phyloP scores from a whole-genome alignment of 805 yeast species.

The Candida adriatica region DNA sequence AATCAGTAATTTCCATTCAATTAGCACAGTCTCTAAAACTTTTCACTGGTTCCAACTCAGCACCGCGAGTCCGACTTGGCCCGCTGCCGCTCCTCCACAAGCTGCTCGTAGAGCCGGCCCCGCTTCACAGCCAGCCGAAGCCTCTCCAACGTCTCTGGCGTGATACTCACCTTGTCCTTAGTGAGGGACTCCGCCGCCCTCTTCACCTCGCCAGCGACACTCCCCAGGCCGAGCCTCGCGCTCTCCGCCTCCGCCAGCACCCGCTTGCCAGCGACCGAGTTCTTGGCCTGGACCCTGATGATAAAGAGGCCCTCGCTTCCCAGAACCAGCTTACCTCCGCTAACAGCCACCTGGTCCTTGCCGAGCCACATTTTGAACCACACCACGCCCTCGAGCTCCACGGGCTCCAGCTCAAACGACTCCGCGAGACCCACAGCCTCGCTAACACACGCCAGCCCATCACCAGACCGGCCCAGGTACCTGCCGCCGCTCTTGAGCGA shows the following conservation, averaged over 20 bases:
- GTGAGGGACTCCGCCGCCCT: conserved; percentile 17
- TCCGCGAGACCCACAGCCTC: conserved; percentile 29
- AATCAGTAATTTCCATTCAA: too few species aligned
- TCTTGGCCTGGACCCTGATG: conserved; percentile 15
- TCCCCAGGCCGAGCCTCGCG: neutral
- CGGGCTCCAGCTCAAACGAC: conserved; percentile 18
- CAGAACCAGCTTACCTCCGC: neutral
- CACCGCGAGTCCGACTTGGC: conserved; percentile 25
- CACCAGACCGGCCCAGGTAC: conserved; percentile 19
- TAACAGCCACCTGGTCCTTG: neutral
- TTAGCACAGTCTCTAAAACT: too few species aligned
- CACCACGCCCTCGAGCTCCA: conserved; percentile 11
- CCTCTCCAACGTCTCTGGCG: conserved; percentile 14
- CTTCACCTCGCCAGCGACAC: neutral
- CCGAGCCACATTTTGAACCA: conserved; percentile 14
- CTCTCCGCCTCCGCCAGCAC: conserved; percentile 10
- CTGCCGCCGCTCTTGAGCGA: conserved; percentile 26
- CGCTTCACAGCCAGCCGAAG: conserved; percentile 13
- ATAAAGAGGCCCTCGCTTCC: conserved; percentile 10
- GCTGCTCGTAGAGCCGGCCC: conserved; percentile 32
- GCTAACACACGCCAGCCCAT: conserved; percentile 19
- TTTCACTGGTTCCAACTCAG: too few species aligned
- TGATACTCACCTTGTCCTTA: conserved; percentile 14
- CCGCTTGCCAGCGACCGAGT: conserved; percentile 10
- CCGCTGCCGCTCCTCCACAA: conserved; percentile 25